Evolutionary conservation across 176 grass and related monocot genomes (phyloP), one percentile per base, ranked within the genome.

Genomic region (Musa itinerans): DNA sequence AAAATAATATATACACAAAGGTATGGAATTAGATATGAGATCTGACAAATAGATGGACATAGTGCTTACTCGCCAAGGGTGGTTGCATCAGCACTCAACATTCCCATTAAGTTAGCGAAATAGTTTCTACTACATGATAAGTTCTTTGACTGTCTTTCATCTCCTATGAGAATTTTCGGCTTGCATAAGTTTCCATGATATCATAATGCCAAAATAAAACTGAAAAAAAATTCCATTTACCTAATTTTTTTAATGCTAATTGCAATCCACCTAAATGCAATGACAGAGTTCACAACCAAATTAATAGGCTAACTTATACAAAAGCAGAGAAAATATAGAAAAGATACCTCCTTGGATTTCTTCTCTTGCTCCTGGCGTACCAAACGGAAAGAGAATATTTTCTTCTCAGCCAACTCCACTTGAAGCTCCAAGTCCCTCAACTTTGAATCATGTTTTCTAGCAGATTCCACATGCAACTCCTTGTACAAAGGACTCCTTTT

Each of bases 401-500:
- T 69, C 80, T 85, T 82, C 84, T 89, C 77, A 0, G 80, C 82
- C 11, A 89, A 76, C 23, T 83, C 65, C 50, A 81, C 70, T 59
- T 89, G 84, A 10, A 89, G 86, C 16, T 81, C 77, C 9, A 89
- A 67, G 26, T 29, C 65, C 29, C 75, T 82, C 23, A 87, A 76
- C 82, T n/a, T 92, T 9, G 74, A 52, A 23, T 92, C 80, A 19
- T 78, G 82, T 62, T 52, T 78, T 77, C 79, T 78, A 11, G 29
- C 56, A 50, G 90, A 92, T 0, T 81, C 87, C 69, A 78, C 65
- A 26, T 89, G 74, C 43, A 89, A 65, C 53, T 87, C 74, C 78
- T 73, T 85, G 76, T 89, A 87, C 50, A 81, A n/a, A 29, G 87
- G 87, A 66, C 71, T 24, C 63, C 62, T 82, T 54, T 67, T 69